Evolutionary conservation across 2,329 filamentous ascomycete genomes (phyloP).

Genomic region (Epichloe amarillans): DNA sequence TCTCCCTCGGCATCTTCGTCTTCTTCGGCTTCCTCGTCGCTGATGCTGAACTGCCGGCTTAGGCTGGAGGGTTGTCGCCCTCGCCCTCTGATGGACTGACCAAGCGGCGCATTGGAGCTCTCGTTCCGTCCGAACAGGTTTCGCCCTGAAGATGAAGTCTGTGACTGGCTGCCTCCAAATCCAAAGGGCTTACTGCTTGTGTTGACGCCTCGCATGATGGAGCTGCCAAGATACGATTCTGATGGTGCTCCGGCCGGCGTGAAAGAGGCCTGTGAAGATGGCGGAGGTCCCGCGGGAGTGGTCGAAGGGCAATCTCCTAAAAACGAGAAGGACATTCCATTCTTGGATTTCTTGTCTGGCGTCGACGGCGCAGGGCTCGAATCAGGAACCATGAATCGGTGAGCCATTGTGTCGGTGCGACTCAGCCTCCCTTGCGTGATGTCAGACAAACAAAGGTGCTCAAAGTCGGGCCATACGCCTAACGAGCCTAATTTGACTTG

Average conservation of each 20-base stretch:
- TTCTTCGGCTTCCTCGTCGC: conserved; percentile 19
- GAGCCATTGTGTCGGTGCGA: conserved; percentile 21
- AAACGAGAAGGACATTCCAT: conserved; percentile 22
- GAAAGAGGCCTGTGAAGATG: conserved; percentile 39
- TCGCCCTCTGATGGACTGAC: conserved; percentile 31
- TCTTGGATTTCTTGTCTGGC: conserved; percentile 28
- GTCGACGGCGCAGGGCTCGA: conserved; percentile 36
- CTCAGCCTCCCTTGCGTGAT: not conserved
- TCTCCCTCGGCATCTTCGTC: conserved; percentile 22
- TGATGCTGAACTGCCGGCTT: conserved; percentile 27
- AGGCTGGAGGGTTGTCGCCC: conserved; percentile 36
- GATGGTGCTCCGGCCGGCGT: conserved; percentile 44
- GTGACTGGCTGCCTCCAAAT: conserved; percentile 22
- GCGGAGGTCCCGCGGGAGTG: conserved; percentile 38
- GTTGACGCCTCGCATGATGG: conserved; percentile 32
- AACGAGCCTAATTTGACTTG: not conserved
- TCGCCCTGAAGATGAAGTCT: conserved; percentile 15
- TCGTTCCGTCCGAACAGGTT: conserved; percentile 26
- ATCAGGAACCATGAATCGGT: conserved; percentile 29
- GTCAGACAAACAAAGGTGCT: not conserved
- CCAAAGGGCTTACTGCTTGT: conserved; percentile 25
- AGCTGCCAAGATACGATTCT: conserved; percentile 40
- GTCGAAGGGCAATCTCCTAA: conserved; percentile 35
- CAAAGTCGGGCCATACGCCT: not conserved
- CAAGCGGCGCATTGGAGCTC: conserved; percentile 29